Base-by-base conservation (phyloP, 208 protist species). In the Jaenimonas drosophilae region DNA sequence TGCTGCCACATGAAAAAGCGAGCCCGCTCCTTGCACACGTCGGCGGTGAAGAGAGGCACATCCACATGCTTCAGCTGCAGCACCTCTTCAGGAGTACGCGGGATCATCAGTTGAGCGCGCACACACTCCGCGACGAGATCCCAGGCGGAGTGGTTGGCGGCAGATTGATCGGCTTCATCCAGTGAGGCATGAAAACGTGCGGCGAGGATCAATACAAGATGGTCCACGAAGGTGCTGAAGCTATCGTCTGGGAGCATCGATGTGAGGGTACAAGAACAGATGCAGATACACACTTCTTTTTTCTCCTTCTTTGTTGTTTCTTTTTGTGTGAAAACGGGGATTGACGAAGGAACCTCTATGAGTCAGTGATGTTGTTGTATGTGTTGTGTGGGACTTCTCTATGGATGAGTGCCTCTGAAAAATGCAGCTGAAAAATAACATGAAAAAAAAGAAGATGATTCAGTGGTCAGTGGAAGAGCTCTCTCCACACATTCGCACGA, bases 201-300 rank as follows among this genome's bases (percentile, higher is more conserved):
- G 16, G 76, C 75, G 14, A 88, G 64, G n/a, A 93, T 54, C 11
- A 93, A 38, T 54, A 93, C 88, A 34, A 84, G 84, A 45, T 93
- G 67, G 45, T 93, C 85, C 49, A 93, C 70, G 49, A 88, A 93
- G 6, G 40, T 46, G 50, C 61, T 78, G 36, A 88, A 79, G 4
- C 64, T 54, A 25, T 53, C 29, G 29, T 47, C 61, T 55, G 58
- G 36, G 6, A 37, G 26, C 6, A 14, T n/a, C 3, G 20, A 17
- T 11, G 27, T 44, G 16, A 37, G 7, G 30, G 9, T 7, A 14
- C 7, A 34, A 34, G 30, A 34, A 34, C 30, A 34, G 30, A 34
- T n/a, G 30, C 9, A 14, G 9, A 34, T 7, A 34, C 14, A 34
- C 9, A 34, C 9, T n/a, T n/a, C n/a, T n/a, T n/a, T n/a, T n/a